A percentile compares a stretch with the other conserved stretches of the same genome.
Evolutionary conservation across 2,329 filamentous ascomycete species (phyloP).

Genomic region (Fusarium sp.): DNA sequence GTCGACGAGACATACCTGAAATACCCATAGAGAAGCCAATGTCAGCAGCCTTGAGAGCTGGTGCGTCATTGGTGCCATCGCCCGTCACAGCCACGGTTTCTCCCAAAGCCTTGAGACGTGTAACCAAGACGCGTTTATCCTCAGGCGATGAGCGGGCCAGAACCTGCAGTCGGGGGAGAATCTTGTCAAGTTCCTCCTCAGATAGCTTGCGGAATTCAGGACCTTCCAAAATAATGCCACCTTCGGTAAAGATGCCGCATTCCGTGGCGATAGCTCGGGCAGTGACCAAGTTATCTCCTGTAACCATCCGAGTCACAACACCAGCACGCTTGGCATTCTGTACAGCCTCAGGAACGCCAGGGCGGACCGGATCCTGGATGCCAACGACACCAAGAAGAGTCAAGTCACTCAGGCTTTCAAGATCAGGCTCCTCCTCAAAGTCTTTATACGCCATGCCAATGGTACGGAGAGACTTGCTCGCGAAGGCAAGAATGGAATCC

Average conservation of each 20-base stretch:
- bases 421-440: slow-evolving; percentile 72
- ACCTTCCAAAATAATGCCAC: slow-evolving; percentile 71
- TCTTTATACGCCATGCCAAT: slow-evolving; percentile 80
- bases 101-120: slow-evolving; percentile 72
- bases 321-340: slow-evolving; percentile 71
- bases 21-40: slow-evolving; percentile 37
- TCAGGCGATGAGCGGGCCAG: slow-evolving; percentile 76
- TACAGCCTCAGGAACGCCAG: slow-evolving; percentile 71
- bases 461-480: slow-evolving; percentile 75
- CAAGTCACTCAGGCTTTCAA: slow-evolving; percentile 60
- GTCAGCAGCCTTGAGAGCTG: neutral
- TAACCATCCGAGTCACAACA: slow-evolving; percentile 73
- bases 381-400: slow-evolving; percentile 64
- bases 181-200: slow-evolving; percentile 61
- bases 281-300: slow-evolving; percentile 58
- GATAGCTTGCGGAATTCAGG: slow-evolving; percentile 66
- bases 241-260: slow-evolving; percentile 61
- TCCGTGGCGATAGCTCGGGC: slow-evolving; percentile 56
- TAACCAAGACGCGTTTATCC: slow-evolving; percentile 74
- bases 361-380: slow-evolving; percentile 73
- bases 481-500: slow-evolving; percentile 69
- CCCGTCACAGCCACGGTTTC: slow-evolving; percentile 75
- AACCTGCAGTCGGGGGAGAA: slow-evolving; percentile 73
- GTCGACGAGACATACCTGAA: neutral
- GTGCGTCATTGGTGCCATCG: slow-evolving; percentile 73